Conservation (phyloP, 1,139 yeast species). For the Yamadazyma atmosphaerica region DNA sequence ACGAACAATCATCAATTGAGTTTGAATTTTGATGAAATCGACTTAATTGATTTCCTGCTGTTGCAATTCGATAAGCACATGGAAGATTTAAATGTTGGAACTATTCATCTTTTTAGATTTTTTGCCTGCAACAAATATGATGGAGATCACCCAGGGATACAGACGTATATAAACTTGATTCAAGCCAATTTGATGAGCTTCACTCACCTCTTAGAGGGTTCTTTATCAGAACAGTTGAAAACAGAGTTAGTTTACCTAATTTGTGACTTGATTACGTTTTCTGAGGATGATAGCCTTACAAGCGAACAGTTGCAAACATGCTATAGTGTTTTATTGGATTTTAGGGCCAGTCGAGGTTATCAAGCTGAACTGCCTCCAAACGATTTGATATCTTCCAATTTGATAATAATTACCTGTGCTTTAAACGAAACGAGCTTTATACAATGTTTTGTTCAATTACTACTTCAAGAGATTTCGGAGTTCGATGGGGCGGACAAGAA, state of each 20-base stretch:
- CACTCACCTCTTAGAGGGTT: slow-evolving; percentile 1
- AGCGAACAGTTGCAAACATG: slow-evolving; percentile 2
- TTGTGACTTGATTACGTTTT: slow-evolving; percentile 14
- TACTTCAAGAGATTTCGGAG: neutral
- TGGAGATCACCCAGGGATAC: slow-evolving; percentile 9
- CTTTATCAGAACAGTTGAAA: neutral
- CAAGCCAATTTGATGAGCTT: slow-evolving; percentile 4
- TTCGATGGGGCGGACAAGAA: neutral
- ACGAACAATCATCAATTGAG: neutral
- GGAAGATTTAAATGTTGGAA: slow-evolving; percentile 1
- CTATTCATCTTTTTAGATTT: slow-evolving; percentile 9
- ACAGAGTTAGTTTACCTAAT: slow-evolving; percentile 10
- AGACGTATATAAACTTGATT: slow-evolving; percentile 3
- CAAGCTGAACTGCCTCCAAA: no score
- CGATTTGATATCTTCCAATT: slow-evolving; percentile 1
- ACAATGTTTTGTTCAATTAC: slow-evolving; percentile 4
- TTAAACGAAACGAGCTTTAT: slow-evolving; percentile 4
- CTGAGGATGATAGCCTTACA: slow-evolving; percentile 8
- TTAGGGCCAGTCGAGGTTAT: neutral
- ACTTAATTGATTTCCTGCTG: slow-evolving; percentile 6
- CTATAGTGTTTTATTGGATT: slow-evolving; percentile 3
- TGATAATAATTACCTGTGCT: slow-evolving; percentile 5
- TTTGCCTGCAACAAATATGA: slow-evolving; percentile 12
- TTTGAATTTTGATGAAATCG: slow-evolving; percentile 5
- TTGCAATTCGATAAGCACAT: slow-evolving; percentile 7